These are phyloP conservation scores for Diaporthe eres DNA, from an alignment of 2,329 filamentous ascomycete genomes.

Conservation along the genomic window DNA sequence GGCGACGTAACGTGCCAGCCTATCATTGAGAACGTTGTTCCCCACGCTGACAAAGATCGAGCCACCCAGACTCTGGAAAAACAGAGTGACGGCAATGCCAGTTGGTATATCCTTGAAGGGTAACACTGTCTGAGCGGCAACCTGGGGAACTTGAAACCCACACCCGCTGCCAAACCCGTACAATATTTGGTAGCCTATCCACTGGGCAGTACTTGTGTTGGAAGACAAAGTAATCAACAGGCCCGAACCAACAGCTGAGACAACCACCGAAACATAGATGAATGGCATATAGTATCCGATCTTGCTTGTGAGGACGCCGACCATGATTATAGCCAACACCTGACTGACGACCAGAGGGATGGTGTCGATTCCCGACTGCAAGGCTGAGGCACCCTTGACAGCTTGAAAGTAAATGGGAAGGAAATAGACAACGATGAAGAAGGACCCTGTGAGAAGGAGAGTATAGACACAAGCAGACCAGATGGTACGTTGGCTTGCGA, in stretches of 20 bases:
- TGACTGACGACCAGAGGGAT: constrained; percentile 46
- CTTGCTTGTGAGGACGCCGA: constrained; percentile 42
- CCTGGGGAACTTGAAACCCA: neutral
- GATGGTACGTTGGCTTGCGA: constrained; percentile 57
- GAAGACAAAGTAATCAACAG: constrained; percentile 53
- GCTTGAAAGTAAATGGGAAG: constrained; percentile 59
- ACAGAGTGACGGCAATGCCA: constrained; percentile 8
- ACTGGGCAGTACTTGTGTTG: constrained; percentile 51
- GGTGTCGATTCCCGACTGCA: constrained; percentile 45
- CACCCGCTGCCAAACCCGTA: constrained; percentile 27
- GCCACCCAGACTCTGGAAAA: constrained; percentile 47
- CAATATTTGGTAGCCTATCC: constrained; percentile 53
- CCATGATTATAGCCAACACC: constrained; percentile 43
- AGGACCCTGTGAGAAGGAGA: constrained; percentile 57
- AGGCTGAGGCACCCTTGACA: constrained; percentile 48
- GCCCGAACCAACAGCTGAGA: constrained; percentile 53
- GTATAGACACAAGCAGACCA: constrained; percentile 53
- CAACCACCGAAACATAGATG: constrained; percentile 45
- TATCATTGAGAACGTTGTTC: constrained; percentile 57
- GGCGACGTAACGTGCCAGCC: constrained; percentile 44
- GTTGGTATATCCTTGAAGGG: constrained; percentile 7
- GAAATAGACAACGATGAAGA: constrained; percentile 61
- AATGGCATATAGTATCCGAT: constrained; percentile 46
- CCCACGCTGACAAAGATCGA: constrained; percentile 62
- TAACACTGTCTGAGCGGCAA: neutral